phyloP scores from a whole-genome alignment of 352 stramenopile genomes.

The Globisporangium cederbergense region DNA sequence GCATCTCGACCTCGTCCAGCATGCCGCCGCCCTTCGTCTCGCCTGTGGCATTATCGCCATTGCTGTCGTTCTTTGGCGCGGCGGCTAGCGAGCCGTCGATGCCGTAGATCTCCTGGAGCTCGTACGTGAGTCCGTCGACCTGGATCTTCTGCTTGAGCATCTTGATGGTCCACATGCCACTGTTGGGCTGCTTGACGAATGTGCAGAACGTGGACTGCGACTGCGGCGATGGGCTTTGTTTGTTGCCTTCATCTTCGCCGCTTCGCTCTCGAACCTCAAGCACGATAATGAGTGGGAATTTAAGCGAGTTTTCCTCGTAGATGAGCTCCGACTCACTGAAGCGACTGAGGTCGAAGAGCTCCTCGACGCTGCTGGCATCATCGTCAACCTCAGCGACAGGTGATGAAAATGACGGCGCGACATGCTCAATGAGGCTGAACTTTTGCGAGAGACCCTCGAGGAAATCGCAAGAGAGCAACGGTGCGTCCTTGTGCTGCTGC shows the following conservation, averaged over 20 bases:
- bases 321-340: slow-evolving; percentile 40
- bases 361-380: slow-evolving; percentile 11
- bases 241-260: not conserved
- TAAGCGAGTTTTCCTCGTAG: slow-evolving; percentile 36
- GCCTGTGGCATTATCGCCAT: slow-evolving; percentile 7
- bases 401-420: not conserved
- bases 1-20: slow-evolving; percentile 53
- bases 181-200: slow-evolving; percentile 47
- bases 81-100: slow-evolving; percentile 71
- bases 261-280: slow-evolving; percentile 45
- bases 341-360: slow-evolving; percentile 39
- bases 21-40: slow-evolving; percentile 13
- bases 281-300: slow-evolving; percentile 69
- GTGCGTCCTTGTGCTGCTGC: slow-evolving; percentile 38
- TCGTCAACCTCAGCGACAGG: slow-evolving; percentile 8
- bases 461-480: slow-evolving; percentile 40
- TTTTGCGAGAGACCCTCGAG: slow-evolving; percentile 44
- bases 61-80: slow-evolving; percentile 29
- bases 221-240: slow-evolving; percentile 24
- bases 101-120: slow-evolving; percentile 87
- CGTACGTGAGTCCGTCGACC: slow-evolving; percentile 70
- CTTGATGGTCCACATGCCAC: slow-evolving; percentile 52
- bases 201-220: slow-evolving; percentile 81
- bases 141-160: slow-evolving; percentile 85
- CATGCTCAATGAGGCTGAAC: slow-evolving; percentile 37